Evolutionary conservation across 192 early-diverging fungal species (phyloP), one percentile per base, ranked within the genome.

Genomic region (Linnemannia zychae): DNA sequence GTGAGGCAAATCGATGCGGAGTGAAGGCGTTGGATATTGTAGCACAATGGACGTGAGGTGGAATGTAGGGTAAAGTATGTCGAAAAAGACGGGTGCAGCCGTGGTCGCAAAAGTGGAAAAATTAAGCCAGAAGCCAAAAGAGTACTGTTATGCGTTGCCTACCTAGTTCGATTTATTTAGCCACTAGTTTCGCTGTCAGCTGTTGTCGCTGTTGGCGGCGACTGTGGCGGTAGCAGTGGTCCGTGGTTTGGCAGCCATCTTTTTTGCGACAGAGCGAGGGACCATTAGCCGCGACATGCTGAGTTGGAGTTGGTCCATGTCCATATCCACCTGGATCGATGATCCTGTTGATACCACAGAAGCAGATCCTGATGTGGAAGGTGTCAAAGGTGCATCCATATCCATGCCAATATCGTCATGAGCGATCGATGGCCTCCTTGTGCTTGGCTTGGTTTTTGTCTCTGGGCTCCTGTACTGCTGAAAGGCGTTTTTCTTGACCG

Each of bases 211-310:
- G 12, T 7, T 63, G n/a, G 53, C n/a, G 53, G 22, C 5, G 28
- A 63, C 11, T 6, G 28, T 12, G 22, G 24, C 12, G 57, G 28
- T 63, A 22, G 24, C 31, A 3, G 0, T 63, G 57, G 37, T 4
- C 0, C 38, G 36, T 38, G 57, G 57, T 63, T 63, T 63, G 57
- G 24, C 7, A 63, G 57, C 12, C 79, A 82, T 77, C 36, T 68
- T 82, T 38, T 74, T 76, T 3, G 75, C 70, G 16, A 82, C 81
- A 34, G 74, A 76, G 15, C 81, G 74, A 4, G 81, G 81, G 36
- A 82, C 34, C 81, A 82, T 82, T 36, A 82, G 38, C 9, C 57
- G 68, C 17, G 75, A 63, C 81, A 82, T 82, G 48, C 75, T 82
- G 47, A 77, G 46, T 28, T 82, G 81, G 9, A 82, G 48, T 44